A percentile compares a stretch with the other conserved stretches of the same genome.
Conservation (phyloP, 805 yeast species). For the Teunomyces panamensis region DNA sequence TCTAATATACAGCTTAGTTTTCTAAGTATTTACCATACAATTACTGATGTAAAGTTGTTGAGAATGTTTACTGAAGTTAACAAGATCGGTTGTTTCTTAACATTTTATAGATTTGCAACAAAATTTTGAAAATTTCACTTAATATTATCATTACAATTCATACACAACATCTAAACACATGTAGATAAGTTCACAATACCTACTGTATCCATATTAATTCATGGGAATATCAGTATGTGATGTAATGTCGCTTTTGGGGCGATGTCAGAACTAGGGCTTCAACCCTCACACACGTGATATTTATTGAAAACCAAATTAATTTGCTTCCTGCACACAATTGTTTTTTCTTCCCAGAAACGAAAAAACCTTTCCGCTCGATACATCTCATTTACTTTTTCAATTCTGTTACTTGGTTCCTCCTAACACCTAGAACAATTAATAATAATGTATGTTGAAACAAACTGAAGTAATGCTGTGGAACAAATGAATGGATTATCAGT, state of each 20-base stretch:
- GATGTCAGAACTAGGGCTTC: neutral
- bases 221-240: neutral
- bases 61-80: neutral
- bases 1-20: neutral
- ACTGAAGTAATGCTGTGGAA: neutral
- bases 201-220: too few species aligned
- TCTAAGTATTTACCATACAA: too few species aligned
- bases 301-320: neutral
- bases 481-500: constrained; percentile 1
- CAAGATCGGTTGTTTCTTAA: neutral
- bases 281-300: constrained; percentile 3
- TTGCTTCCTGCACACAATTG: neutral
- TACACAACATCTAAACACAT: neutral
- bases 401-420: constrained; percentile 8
- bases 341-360: neutral
- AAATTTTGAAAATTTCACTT: neutral
- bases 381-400: constrained; percentile 3
- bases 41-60: neutral
- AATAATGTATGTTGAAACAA: constrained; percentile 13
- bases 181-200: too few species aligned
- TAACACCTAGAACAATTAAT: constrained; percentile 11
- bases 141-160: neutral
- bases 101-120: neutral
- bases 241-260: neutral
- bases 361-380: constrained; percentile 3